Percentiles rank a stretch among this genome's conserved stretches.
These are phyloP conservation scores for Paramecium sonneborni DNA, from an alignment of 73 alveolate species.

Conservation along the genomic window DNA sequence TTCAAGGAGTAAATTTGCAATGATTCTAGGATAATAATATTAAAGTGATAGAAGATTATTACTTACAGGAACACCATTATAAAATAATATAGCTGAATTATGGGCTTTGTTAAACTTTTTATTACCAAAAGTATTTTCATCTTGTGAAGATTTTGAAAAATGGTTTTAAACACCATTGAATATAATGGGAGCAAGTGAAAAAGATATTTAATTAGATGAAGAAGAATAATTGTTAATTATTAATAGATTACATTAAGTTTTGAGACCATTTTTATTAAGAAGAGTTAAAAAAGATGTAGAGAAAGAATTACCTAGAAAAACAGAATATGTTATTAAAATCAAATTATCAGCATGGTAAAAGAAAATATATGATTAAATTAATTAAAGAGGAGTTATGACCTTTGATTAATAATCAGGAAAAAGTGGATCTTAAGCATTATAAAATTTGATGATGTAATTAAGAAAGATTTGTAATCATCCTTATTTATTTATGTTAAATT, in stretches of 20 bases:
- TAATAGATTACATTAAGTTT: conserved; percentile 96
- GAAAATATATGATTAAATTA: conserved; percentile 88
- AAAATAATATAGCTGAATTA: conserved; percentile 96
- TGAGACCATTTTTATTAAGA: conserved; percentile 97
- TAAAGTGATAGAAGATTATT: conserved; percentile 92
- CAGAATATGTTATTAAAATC: conserved; percentile 95
- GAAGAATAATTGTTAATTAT: conserved; percentile 96
- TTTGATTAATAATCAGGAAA: conserved; percentile 60
- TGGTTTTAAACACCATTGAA: conserved; percentile 98
- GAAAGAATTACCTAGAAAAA: conserved; percentile 96
- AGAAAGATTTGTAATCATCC: conserved; percentile 99
- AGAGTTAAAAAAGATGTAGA: conserved; percentile 99
- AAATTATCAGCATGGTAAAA: conserved; percentile 97
- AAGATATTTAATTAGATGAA: conserved; percentile 92
- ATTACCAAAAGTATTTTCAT: conserved; percentile 95
- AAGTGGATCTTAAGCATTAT: conserved; percentile 72
- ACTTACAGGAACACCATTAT: conserved; percentile 98
- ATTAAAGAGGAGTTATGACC: conserved; percentile 92
- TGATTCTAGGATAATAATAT: conserved; percentile 93
- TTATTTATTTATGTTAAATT: conserved; percentile 87
- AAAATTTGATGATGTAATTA: conserved; percentile 98
- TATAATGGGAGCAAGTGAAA: conserved; percentile 75
- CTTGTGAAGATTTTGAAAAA: conserved; percentile 98
- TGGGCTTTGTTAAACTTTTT: conserved; percentile 98
- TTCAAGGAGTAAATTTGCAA: conserved; percentile 94